Conservation (phyloP, 2,329 filamentous ascomycete genomes). For the Chaetomiaceae sp. region DNA sequence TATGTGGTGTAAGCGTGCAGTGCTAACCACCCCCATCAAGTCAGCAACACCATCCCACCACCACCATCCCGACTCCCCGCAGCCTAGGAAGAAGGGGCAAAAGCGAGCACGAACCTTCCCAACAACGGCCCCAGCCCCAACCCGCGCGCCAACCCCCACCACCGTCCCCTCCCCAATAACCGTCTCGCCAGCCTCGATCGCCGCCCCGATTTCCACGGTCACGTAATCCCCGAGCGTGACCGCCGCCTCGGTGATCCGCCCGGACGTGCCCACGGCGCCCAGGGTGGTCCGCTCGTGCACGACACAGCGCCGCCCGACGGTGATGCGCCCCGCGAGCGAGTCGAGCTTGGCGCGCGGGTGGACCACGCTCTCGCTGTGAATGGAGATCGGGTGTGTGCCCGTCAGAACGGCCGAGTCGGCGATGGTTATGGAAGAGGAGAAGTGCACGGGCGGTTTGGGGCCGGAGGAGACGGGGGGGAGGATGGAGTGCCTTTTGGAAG, state of each 20-base stretch:
- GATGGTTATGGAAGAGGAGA: slow-evolving; percentile 57
- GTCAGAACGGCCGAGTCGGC: slow-evolving; percentile 59
- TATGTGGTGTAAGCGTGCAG: slow-evolving; percentile 65
- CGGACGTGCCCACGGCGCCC: slow-evolving; percentile 38
- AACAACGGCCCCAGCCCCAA: slow-evolving; percentile 57
- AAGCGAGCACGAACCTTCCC: slow-evolving; percentile 52
- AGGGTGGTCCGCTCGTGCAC: slow-evolving; percentile 66
- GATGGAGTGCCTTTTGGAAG: slow-evolving; percentile 53
- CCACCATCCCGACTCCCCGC: too few species aligned
- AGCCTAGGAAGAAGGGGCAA: not conserved
- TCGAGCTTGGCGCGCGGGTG: slow-evolving; percentile 81
- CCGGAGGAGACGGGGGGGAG: slow-evolving; percentile 50
- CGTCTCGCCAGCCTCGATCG: slow-evolving; percentile 59
- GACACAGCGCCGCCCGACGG: slow-evolving; percentile 75
- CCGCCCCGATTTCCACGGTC: slow-evolving; percentile 55
- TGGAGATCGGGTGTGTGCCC: slow-evolving; percentile 72
- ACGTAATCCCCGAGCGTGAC: slow-evolving; percentile 58
- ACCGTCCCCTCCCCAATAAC: slow-evolving; percentile 57
- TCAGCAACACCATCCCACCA: not conserved
- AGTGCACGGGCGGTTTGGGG: slow-evolving; percentile 58
- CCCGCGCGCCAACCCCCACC: slow-evolving; percentile 55
- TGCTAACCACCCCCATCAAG: slow-evolving; percentile 42
- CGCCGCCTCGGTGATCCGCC: slow-evolving; percentile 38
- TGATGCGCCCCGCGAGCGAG: slow-evolving; percentile 72
- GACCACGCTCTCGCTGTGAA: slow-evolving; percentile 74